Percentiles rank a stretch among this genome's conserved stretches.
Conservation (phyloP, 805 yeast species). For the Helenozyma rhizophorensis region DNA sequence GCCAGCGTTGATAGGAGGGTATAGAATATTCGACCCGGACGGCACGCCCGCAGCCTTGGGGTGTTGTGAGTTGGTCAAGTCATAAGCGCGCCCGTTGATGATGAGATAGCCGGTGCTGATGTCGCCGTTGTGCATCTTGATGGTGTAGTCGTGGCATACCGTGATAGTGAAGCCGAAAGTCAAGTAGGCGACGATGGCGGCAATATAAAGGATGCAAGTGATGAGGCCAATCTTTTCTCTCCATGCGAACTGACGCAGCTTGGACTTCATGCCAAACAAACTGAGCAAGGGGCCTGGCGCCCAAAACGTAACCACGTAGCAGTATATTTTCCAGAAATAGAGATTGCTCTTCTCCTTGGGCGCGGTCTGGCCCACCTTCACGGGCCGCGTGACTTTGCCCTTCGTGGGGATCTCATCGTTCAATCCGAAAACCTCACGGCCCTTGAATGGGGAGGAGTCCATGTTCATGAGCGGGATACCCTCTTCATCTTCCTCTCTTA, state of each 20-base stretch:
- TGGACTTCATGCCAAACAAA: constrained; percentile 71
- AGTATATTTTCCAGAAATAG: constrained; percentile 75
- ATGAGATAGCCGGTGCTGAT: constrained; percentile 60
- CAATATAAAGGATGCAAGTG: constrained; percentile 67
- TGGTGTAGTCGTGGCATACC: constrained; percentile 51
- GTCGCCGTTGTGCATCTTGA: constrained; percentile 57
- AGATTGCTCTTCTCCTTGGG: constrained; percentile 15
- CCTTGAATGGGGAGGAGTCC: constrained; percentile 23
- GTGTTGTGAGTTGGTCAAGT: constrained; percentile 64
- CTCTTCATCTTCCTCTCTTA: constrained; percentile 28
- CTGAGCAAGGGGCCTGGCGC: constrained; percentile 74
- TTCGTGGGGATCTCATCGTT: constrained; percentile 51
- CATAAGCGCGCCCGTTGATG: constrained; percentile 79
- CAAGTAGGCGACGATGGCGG: constrained; percentile 75
- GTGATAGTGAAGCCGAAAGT: constrained; percentile 89
- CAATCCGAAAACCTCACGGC: constrained; percentile 53
- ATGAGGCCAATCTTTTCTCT: constrained; percentile 89
- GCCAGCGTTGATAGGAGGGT: constrained; percentile 85
- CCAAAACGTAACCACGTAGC: constrained; percentile 83
- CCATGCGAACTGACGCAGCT: constrained; percentile 92
- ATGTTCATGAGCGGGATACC: constrained; percentile 44
- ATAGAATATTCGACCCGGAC: constrained; percentile 65
- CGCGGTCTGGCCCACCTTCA: constrained; percentile 15
- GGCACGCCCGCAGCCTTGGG: constrained; percentile 79
- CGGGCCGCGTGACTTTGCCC: constrained; percentile 21